Percentiles rank a stretch among this genome's conserved stretches.
Conservation (phyloP, 345 rosid species). For the Aquilaria sinensis region DNA sequence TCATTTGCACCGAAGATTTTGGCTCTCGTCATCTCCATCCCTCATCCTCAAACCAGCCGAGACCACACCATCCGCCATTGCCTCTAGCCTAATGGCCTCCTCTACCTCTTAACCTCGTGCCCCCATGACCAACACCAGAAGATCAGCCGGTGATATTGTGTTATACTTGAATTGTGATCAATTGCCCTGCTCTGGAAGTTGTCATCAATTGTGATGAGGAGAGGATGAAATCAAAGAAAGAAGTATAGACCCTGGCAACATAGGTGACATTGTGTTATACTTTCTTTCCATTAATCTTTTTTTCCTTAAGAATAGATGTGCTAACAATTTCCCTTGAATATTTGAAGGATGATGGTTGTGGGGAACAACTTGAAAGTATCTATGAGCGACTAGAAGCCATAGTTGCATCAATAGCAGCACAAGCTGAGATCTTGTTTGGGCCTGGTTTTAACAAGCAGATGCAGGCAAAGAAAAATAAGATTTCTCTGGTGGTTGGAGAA, state of each 20-base stretch:
- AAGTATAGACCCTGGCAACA: constrained; percentile 60
- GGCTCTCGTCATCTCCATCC: no score
- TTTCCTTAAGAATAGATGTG: background rate
- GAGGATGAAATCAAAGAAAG: constrained; percentile 82
- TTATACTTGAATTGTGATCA: no score
- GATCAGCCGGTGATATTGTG: no score
- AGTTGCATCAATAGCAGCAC: constrained; percentile 93
- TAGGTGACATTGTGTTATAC: constrained; percentile 33
- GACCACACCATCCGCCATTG: no score
- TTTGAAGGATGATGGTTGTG: constrained; percentile 89
- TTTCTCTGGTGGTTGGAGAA: constrained; percentile 99
- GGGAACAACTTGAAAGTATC: constrained; percentile 80
- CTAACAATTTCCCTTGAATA: background rate
- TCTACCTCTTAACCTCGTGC: no score
- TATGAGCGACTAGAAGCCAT: constrained; percentile 91
- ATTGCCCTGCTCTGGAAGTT: constrained; percentile 60
- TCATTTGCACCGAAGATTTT: no score
- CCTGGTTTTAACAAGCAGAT: constrained; percentile 89
- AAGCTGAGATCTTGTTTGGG: constrained; percentile 91
- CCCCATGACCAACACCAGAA: no score
- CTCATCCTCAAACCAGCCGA: no score
- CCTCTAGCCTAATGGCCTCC: no score
- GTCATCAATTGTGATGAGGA: constrained; percentile 94
- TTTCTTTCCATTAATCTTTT: background rate
- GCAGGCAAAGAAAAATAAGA: constrained; percentile 91